Conservation (phyloP, 176 grass and related monocot genomes). For the Miscanthus lutarioriparius region DNA sequence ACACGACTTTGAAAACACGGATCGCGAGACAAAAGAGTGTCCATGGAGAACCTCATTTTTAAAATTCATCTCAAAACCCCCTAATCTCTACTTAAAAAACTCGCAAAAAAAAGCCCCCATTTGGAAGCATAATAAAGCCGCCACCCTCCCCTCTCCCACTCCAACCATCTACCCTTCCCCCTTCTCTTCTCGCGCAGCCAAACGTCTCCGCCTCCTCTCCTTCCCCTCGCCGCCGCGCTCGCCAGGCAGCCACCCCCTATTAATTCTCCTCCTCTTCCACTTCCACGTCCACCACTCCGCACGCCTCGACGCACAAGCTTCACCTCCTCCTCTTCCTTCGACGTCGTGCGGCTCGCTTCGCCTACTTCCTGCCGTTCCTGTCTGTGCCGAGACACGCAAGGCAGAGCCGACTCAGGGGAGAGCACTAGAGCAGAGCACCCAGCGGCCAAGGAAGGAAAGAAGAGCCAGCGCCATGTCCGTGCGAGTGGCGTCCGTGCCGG, state of each 20-base stretch:
- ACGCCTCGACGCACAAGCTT: not conserved
- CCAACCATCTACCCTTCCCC: constrained; percentile 39
- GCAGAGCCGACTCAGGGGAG: not conserved
- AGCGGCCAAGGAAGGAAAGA: not conserved
- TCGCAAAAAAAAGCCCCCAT: not conserved
- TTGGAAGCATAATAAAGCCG: constrained; percentile 18
- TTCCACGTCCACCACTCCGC: not conserved
- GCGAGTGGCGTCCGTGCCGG: not conserved
- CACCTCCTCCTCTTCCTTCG: not conserved
- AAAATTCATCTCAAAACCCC: not conserved
- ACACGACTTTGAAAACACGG: too few relatives aligned
- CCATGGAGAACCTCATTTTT: not conserved
- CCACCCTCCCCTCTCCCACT: constrained; percentile 31
- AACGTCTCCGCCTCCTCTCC: not conserved
- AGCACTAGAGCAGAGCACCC: not conserved
- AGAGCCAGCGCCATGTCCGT: constrained; percentile 29
- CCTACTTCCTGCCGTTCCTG: not conserved
- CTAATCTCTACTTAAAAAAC: not conserved
- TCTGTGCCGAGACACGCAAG: not conserved
- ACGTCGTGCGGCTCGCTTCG: not conserved
- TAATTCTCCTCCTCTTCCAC: constrained; percentile 9
- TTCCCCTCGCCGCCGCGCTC: not conserved
- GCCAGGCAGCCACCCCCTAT: constrained; percentile 13
- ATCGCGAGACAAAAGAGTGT: not conserved
- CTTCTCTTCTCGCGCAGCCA: not conserved